These are phyloP conservation scores for Verticillium nubilum DNA, from an alignment of 2,329 filamentous ascomycete genomes.

Conservation along the genomic window DNA sequence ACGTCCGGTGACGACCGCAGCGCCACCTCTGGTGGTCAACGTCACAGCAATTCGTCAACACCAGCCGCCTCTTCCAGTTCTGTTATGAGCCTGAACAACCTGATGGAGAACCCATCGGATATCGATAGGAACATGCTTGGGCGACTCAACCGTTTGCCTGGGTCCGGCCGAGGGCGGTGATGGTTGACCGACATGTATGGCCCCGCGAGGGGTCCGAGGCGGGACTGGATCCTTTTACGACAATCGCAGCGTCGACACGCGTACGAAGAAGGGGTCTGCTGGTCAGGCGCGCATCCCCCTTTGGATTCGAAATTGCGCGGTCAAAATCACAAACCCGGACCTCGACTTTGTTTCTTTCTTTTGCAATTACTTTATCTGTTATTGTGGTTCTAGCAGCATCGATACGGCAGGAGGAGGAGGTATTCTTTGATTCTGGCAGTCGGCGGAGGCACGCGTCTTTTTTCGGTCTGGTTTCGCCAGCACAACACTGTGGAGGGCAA, in stretches of 20 bases:
- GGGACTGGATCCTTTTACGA: neutral
- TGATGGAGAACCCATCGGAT: slow-evolving; percentile 40
- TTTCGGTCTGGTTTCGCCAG: neutral
- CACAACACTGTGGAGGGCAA: neutral
- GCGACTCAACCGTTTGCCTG: slow-evolving; percentile 34
- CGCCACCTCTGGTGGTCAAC: slow-evolving; percentile 30
- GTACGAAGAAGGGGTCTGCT: slow-evolving; percentile 6
- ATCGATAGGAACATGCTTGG: slow-evolving; percentile 52
- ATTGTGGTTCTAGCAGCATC: slow-evolving; percentile 1
- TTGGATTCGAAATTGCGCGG: neutral
- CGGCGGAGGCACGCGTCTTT: neutral
- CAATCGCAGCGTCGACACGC: slow-evolving; percentile 2
- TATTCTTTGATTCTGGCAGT: neutral
- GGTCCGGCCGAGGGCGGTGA: neutral
- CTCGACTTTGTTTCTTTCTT: neutral
- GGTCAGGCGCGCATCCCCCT: slow-evolving; percentile 7
- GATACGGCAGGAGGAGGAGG: slow-evolving; percentile 1
- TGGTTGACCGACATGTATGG: neutral
- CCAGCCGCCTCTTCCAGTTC: slow-evolving; percentile 23
- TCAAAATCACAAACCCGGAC: neutral
- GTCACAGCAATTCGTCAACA: slow-evolving; percentile 26
- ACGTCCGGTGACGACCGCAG: slow-evolving; percentile 25
- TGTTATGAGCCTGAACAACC: slow-evolving; percentile 48
- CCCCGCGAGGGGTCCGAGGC: neutral
- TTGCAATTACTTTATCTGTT: neutral